Base-by-base conservation (phyloP, 495 filamentous ascomycete genomes). In the Pyrenopolyporus hunteri region DNA sequence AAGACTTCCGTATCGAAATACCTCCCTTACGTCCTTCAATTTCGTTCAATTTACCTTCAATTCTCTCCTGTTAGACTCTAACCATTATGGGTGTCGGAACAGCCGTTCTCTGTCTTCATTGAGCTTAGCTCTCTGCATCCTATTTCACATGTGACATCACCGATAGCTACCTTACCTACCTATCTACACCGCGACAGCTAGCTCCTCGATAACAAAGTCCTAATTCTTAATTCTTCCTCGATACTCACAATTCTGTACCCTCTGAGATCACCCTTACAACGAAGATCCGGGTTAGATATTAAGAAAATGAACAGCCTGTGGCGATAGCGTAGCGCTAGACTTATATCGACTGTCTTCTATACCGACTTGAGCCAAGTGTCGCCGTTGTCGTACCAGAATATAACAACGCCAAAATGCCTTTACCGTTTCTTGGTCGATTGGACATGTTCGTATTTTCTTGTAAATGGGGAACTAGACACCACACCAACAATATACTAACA, bases 401-500 rank as follows among this genome's bases (percentile, higher is more conserved):
- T 32, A 37, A 44, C 57, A 26, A 62, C 29, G 47, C 57, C 65
- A 92, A 87, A 82, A 85, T 90, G 70, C 81, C 85, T 37, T 82
- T 96, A 32, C 92, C 92, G 5, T 88, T 96, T 59, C 83, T 97
- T 60, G 91, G 91, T 40, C 86, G 92, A 55, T 79, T 96, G 47
- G 87, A 90, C 64, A 81, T 88, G 84, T 89, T 75, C 67, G 83
- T 74, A 67, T 10, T 28, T 14, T 17, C 23, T 26, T 39, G 1
- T 28, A 17, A 36, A 47, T 31, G 23, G 4, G 22, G 32, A 43
- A 11, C 17, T 20, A 33, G 6, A 6, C 31, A 17, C n/a, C n/a
- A n/a, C n/a, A n/a, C n/a, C n/a, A n/a, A n/a, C n/a, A n/a, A n/a
- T n/a, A n/a, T n/a, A 32, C 52, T 66, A 66, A 66, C 44, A 26